Percentiles rank a stretch among this genome's conserved stretches.
Evolutionary conservation across 106 monocot genomes (phyloP).

Genomic region (Chionographis japonica): DNA sequence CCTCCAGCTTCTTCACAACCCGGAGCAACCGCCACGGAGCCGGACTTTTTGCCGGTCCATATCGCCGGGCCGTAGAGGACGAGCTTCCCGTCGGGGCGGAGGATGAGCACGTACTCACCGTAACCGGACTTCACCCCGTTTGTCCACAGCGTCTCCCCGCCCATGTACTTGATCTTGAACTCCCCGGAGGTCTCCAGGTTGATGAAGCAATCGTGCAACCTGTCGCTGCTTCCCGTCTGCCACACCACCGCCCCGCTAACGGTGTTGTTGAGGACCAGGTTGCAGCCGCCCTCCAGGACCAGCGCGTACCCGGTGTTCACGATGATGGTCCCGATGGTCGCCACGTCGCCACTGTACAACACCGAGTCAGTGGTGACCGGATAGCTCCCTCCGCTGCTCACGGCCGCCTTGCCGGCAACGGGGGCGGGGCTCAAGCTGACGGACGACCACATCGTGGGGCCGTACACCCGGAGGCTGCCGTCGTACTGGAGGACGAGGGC

Average conservation of each 20-base stretch:
- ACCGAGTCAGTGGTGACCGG: neutral
- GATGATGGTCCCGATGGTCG: constrained; percentile 4
- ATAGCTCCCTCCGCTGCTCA: neutral
- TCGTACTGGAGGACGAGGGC: constrained; percentile 8
- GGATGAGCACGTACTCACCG: no score
- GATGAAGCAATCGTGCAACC: no score
- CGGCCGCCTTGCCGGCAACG: neutral
- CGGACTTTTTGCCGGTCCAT: no score
- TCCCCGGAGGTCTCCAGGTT: no score
- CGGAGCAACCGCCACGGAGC: no score
- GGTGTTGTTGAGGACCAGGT: neutral
- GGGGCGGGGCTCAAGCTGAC: no score
- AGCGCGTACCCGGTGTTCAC: neutral
- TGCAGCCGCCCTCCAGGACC: neutral
- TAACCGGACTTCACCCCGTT: no score
- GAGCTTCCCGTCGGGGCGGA: no score
- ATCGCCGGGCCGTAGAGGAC: no score
- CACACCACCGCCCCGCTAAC: neutral
- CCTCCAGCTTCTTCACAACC: no score
- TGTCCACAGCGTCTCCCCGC: no score
- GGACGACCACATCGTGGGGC: neutral
- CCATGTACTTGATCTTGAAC: no score
- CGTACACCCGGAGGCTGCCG: constrained; percentile 3
- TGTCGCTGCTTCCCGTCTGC: neutral
- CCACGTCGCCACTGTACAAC: neutral